Base-by-base conservation (phyloP, 768 basidiomycete species). In the Lyophyllum decastes region DNA sequence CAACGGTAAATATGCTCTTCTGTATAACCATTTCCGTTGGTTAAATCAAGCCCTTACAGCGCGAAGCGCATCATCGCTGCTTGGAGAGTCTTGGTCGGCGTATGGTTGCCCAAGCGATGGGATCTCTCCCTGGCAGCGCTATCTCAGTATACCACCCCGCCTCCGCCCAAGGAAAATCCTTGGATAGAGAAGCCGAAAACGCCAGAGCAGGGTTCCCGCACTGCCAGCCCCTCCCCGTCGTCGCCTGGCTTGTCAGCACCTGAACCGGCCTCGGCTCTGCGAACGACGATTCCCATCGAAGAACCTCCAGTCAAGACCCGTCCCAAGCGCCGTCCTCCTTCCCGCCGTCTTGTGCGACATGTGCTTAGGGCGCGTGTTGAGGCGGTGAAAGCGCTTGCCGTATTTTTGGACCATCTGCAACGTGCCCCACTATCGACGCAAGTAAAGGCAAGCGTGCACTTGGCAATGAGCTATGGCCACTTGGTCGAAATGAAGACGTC, bases 21-120 rank as follows among this genome's bases (percentile, higher is more conserved):
- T n/a, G 4, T 8, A 2, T 24, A 17, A n/a, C 11, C 17, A 4
- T 16, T 2, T 9, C n/a, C 7, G 3, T 22, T n/a, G n/a, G 27
- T 51, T 45, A 35, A 45, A 27, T 52, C n/a, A 19, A 34, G 47
- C 16, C n/a, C 44, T 56, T n/a, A n/a, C 66, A 94, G 94, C 27
- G 84, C 87, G 49, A 96, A 95, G 73, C 91, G 90, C 41, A 82
- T 96, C 48, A 80, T 90, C 17, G 92, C 95, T 5, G 87, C 95
- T n/a, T 99, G 96, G 95, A 88, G 94, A 53, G 87, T 97, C n/a
- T 82, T 99, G 14, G 84, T 98, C 61, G 97, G 95, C 7, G 86
- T 98, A 12, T 98, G 97, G 97, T 82, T 83, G 0, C 95, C 95
- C 5, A 87, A 84, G 69, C 78, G 75, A 45, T 92, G 88, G 87